These are phyloP conservation scores for Fusarium drepaniforme DNA, from an alignment of 2,329 filamentous ascomycete genomes.

Conservation along the genomic window DNA sequence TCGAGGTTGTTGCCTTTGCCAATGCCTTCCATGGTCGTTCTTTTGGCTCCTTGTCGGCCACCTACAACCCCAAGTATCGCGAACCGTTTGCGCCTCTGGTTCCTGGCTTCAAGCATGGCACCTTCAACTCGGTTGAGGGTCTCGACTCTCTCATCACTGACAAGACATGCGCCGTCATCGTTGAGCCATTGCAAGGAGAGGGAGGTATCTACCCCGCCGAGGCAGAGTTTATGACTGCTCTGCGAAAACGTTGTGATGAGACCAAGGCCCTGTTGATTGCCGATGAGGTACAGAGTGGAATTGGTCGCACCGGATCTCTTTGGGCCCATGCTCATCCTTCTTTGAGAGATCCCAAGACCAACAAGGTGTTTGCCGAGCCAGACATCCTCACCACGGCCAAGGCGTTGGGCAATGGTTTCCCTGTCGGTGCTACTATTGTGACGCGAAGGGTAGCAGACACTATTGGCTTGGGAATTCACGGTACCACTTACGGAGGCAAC, in stretches of 20 bases:
- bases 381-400: constrained; percentile 10
- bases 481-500: constrained; percentile 10
- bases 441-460: neutral
- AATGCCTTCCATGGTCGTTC: constrained; percentile 11
- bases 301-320: neutral
- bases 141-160: constrained; percentile 10
- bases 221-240: constrained; percentile 4
- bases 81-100: constrained; percentile 5
- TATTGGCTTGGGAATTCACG: constrained; percentile 3
- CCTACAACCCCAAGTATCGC: constrained; percentile 12
- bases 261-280: constrained; percentile 2
- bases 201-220: constrained; percentile 8
- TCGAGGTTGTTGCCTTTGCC: neutral
- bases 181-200: constrained; percentile 10
- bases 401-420: constrained; percentile 7
- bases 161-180: constrained; percentile 7
- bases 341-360: constrained; percentile 3
- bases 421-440: constrained; percentile 9
- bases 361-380: constrained; percentile 7
- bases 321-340: constrained; percentile 12
- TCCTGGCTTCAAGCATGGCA: constrained; percentile 8
- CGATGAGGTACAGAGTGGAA: constrained; percentile 3
- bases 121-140: neutral
- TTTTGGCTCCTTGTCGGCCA: constrained; percentile 9
- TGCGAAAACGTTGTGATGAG: constrained; percentile 2